Percentiles rank a stretch among this genome's conserved stretches.
These are phyloP conservation scores for Hypoxylon sp. DNA, from an alignment of 2,329 filamentous ascomycete species.

Conservation along the genomic window DNA sequence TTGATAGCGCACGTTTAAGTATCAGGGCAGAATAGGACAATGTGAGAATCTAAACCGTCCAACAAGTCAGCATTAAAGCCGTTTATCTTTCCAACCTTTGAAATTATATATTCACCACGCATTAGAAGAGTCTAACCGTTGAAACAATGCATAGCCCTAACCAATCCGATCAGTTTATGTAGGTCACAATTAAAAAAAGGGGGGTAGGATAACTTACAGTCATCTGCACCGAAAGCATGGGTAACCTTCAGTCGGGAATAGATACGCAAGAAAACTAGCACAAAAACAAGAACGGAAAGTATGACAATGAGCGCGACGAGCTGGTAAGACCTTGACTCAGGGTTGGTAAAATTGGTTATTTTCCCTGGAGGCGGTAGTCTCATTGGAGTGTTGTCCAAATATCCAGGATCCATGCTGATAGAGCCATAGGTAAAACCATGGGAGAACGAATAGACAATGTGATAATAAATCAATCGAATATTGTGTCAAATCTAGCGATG, in stretches of 20 bases:
- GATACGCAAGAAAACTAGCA: slow-evolving; percentile 11
- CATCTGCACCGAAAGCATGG: slow-evolving; percentile 30
- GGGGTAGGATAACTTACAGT: slow-evolving; percentile 14
- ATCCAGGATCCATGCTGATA: slow-evolving; percentile 18
- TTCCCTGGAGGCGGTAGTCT: slow-evolving; percentile 22
- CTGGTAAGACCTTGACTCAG: slow-evolving; percentile 24
- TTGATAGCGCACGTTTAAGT: slow-evolving; percentile 26
- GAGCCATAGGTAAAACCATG: neutral
- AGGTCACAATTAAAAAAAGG: neutral
- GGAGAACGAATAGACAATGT: neutral
- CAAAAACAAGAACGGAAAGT: slow-evolving; percentile 3
- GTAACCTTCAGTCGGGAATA: slow-evolving; percentile 22
- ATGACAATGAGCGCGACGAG: slow-evolving; percentile 20
- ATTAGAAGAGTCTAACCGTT: slow-evolving; percentile 18
- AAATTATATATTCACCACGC: neutral
- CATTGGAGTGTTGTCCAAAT: slow-evolving; percentile 23
- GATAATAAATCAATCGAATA: too few species aligned
- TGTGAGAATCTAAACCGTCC: slow-evolving; percentile 12
- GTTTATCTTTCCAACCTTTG: neutral
- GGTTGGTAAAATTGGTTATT: slow-evolving; percentile 23
- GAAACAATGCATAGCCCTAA: slow-evolving; percentile 30
- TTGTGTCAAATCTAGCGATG: too few species aligned
- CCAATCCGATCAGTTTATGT: neutral
- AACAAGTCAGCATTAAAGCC: neutral
- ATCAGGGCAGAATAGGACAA: slow-evolving; percentile 25